phyloP scores from a whole-genome alignment of 2,329 filamentous ascomycete genomes.

The Sporothrix inflata region DNA sequence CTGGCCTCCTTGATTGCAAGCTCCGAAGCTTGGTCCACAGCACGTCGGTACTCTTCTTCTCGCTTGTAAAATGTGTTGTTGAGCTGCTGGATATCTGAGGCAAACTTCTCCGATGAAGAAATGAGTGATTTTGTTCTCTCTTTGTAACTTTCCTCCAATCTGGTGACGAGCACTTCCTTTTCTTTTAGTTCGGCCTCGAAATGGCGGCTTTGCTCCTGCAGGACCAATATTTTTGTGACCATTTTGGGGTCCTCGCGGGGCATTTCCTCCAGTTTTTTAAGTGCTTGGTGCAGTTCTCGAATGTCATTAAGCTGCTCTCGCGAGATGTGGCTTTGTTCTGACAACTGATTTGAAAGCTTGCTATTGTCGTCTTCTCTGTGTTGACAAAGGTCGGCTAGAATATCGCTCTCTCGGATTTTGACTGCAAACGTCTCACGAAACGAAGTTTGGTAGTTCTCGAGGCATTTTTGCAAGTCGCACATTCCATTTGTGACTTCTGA shows the following conservation, averaged over 20 bases:
- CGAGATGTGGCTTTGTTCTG: not conserved
- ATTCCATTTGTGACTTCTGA: not conserved
- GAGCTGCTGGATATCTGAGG: constrained; percentile 21
- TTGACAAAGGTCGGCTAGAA: constrained; percentile 21
- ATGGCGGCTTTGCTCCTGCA: constrained; percentile 2
- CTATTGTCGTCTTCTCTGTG: constrained; percentile 23
- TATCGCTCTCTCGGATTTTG: not conserved
- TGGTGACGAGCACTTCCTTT: constrained; percentile 13
- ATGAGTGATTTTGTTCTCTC: constrained; percentile 9
- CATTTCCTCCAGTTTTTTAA: constrained; percentile 11
- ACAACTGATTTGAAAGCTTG: constrained; percentile 10
- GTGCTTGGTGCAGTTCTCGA: not conserved
- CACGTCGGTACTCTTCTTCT: constrained; percentile 30
- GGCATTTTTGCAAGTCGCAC: not conserved
- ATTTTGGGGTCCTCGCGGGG: constrained; percentile 19
- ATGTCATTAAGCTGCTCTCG: constrained; percentile 13
- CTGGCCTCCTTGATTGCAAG: constrained; percentile 26
- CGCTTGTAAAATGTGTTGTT: constrained; percentile 7
- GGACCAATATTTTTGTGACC: not conserved
- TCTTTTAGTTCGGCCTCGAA: constrained; percentile 26
- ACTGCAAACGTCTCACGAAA: constrained; percentile 4
- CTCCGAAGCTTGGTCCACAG: constrained; percentile 20
- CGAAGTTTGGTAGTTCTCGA: not conserved
- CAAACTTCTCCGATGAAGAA: constrained; percentile 15
- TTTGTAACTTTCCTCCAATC: constrained; percentile 28